A percentile compares a stretch with the other conserved stretches of the same genome.
These are phyloP conservation scores for Didymella exigua DNA, from an alignment of 2,329 filamentous ascomycete species.

Conservation along the genomic window DNA sequence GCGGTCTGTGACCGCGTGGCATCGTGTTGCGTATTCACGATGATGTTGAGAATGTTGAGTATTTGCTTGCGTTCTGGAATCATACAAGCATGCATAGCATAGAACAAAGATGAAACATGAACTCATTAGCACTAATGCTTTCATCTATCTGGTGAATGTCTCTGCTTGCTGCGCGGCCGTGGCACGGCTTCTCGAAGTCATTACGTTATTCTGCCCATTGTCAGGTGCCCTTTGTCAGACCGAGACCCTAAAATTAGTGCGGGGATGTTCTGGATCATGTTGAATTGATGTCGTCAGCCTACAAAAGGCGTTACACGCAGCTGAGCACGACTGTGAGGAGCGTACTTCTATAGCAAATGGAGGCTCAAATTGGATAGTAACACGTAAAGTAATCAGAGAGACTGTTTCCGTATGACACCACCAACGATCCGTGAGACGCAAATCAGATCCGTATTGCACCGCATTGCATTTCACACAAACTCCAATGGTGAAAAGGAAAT, in stretches of 20 bases:
- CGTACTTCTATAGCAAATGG: conserved; percentile 34
- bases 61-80: conserved; percentile 7
- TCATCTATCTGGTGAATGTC: neutral
- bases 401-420: conserved; percentile 39
- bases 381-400: conserved; percentile 46
- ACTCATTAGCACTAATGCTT: neutral
- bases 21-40: neutral
- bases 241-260: conserved; percentile 7
- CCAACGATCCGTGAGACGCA: conserved; percentile 45
- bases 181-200: neutral
- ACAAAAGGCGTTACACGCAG: neutral
- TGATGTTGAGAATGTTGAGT: neutral
- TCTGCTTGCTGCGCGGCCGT: neutral
- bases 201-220: conserved; percentile 7
- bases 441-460: conserved; percentile 23
- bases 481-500: conserved; percentile 45
- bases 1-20: conserved; percentile 10
- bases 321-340: neutral
- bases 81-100: conserved; percentile 12
- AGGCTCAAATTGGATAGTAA: conserved; percentile 49
- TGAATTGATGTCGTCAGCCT: conserved; percentile 1
- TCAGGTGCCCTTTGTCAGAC: conserved; percentile 6
- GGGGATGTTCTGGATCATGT: conserved; percentile 1
- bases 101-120: conserved; percentile 17
- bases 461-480: conserved; percentile 46